phyloP scores from a whole-genome alignment of 139 green algal genomes.

The Chlorella ohadii region DNA sequence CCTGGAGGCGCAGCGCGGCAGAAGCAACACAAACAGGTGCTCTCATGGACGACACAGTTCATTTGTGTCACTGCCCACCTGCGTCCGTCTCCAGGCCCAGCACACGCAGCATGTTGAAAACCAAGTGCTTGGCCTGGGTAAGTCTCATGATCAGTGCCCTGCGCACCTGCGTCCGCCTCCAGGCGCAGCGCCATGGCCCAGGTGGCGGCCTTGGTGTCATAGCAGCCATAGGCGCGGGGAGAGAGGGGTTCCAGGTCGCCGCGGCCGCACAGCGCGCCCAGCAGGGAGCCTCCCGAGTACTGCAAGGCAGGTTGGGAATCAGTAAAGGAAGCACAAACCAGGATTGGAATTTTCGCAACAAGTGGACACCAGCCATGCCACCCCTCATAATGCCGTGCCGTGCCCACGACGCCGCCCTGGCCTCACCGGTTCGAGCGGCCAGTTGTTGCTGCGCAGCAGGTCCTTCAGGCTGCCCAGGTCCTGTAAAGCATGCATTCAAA shows the following conservation, averaged over 20 bases:
- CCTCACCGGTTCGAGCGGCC: constrained; percentile 38
- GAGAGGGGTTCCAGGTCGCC: constrained; percentile 59
- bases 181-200: constrained; percentile 51
- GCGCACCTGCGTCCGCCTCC: constrained; percentile 51
- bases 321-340: not conserved
- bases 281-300: constrained; percentile 31
- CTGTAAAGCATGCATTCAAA: too few relatives aligned
- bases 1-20: too few relatives aligned
- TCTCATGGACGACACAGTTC: too few relatives aligned
- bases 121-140: too few relatives aligned
- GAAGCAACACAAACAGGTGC: too few relatives aligned
- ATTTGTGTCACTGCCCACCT: too few relatives aligned
- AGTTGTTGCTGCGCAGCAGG: constrained; percentile 75
- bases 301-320: not conserved
- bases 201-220: constrained; percentile 68
- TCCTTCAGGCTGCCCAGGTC: too few relatives aligned
- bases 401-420: too few relatives aligned
- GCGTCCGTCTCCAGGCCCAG: too few relatives aligned
- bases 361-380: not conserved
- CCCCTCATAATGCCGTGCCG: too few relatives aligned
- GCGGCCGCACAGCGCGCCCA: constrained; percentile 63
- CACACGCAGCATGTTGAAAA: too few relatives aligned
- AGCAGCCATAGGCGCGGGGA: constrained; percentile 57
- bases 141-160: too few relatives aligned
- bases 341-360: not conserved